These are phyloP conservation scores for Wallacemonas collosoma DNA, from an alignment of 208 protist genomes.

Conservation along the genomic window DNA sequence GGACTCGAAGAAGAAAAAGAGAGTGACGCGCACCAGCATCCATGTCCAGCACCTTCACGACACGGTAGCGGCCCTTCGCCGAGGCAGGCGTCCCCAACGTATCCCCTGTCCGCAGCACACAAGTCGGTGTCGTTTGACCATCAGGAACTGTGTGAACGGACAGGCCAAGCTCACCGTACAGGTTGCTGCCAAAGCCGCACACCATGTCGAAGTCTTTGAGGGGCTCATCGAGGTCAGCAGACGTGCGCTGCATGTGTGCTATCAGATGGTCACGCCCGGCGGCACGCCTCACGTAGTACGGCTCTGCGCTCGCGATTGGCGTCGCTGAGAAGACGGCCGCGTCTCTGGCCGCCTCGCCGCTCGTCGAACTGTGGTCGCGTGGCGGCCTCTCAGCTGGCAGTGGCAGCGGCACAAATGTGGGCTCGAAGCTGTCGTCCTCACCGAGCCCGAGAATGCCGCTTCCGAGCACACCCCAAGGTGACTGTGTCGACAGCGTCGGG, in stretches of 20 bases:
- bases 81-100: constrained; percentile 23
- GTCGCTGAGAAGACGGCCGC: no score
- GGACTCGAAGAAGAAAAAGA: constrained; percentile 67
- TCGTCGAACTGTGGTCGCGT: background rate
- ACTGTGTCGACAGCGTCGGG: background rate
- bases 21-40: constrained; percentile 69
- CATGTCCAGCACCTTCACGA: constrained; percentile 32
- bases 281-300: constrained; percentile 24
- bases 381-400: constrained; percentile 7
- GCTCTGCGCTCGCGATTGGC: no score
- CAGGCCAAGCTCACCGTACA: constrained; percentile 71
- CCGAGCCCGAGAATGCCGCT: constrained; percentile 64
- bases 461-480: constrained; percentile 38
- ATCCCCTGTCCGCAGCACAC: constrained; percentile 44
- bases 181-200: constrained; percentile 81
- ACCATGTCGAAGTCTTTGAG: constrained; percentile 18
- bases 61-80: background rate
- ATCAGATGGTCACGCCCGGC: constrained; percentile 66
- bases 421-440: constrained; percentile 38
- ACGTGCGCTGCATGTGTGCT: constrained; percentile 15
- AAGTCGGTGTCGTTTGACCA: constrained; percentile 19
- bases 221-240: no score
- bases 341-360: no score
- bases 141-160: background rate
- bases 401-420: constrained; percentile 26